A percentile compares a stretch with the other conserved stretches of the same genome.
Evolutionary conservation across 768 basidiomycete genomes (phyloP).

Genomic region (Suillus decipiens): DNA sequence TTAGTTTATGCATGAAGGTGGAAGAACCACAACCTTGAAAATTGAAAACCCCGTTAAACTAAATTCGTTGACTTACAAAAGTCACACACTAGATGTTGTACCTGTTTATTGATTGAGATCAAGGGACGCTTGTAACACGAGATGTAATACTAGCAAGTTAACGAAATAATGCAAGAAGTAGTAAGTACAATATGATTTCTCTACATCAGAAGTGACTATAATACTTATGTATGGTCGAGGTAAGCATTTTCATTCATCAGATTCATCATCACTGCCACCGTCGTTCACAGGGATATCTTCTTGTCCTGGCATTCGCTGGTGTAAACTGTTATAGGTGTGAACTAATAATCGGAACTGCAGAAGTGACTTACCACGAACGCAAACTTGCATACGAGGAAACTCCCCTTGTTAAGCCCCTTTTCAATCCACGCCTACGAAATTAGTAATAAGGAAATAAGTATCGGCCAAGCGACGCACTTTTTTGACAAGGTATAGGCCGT

Average conservation of each 20-base stretch:
- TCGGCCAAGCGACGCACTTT: constrained; percentile 43
- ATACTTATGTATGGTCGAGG: not conserved
- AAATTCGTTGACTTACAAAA: not conserved
- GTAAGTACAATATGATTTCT: not conserved
- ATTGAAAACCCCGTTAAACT: not conserved
- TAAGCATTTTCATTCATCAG: constrained; percentile 11
- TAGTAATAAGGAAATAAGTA: not conserved
- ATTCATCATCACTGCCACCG: constrained; percentile 14
- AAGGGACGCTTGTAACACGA: not conserved
- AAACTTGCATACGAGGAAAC: constrained; percentile 83
- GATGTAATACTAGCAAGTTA: not conserved
- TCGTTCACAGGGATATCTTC: constrained; percentile 25
- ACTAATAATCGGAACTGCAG: not conserved
- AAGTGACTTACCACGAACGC: constrained; percentile 65
- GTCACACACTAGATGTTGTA: not conserved
- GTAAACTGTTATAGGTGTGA: not conserved
- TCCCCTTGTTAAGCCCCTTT: constrained; percentile 64
- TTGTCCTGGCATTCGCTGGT: constrained; percentile 30
- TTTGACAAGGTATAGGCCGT: constrained; percentile 82
- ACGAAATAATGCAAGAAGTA: not conserved
- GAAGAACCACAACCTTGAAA: not conserved
- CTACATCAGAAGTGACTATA: not conserved
- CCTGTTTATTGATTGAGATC: not conserved
- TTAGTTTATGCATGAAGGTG: constrained; percentile 9
- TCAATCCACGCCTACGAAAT: constrained; percentile 68